Evolutionary conservation across 1,139 yeast species (phyloP).

Genomic region (Yamadazyma dushanensis): DNA sequence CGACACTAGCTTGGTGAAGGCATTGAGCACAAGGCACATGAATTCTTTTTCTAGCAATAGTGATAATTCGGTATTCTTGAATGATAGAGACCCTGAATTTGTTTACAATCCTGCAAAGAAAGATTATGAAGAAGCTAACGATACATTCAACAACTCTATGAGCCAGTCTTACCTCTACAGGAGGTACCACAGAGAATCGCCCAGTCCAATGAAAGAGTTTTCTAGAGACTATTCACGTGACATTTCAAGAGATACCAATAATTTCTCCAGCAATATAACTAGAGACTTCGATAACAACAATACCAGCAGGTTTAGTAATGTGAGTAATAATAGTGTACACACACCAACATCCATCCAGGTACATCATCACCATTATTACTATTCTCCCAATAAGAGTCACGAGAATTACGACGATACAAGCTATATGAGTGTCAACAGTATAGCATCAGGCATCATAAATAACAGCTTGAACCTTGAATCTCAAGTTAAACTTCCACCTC

Average conservation of each 20-base stretch:
- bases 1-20: conserved; percentile 19
- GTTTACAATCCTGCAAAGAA: conserved; percentile 22
- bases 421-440: conserved; percentile 10
- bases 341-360: conserved; percentile 16
- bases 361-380: conserved; percentile 20
- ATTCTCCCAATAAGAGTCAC: conserved; percentile 13
- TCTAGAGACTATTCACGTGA: neutral
- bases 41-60: conserved; percentile 24
- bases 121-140: conserved; percentile 19
- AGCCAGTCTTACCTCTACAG: conserved; percentile 19
- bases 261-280: neutral
- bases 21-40: conserved; percentile 16
- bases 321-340: neutral
- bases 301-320: conserved; percentile 1
- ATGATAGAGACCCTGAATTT: conserved; percentile 19
- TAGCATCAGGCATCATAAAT: conserved; percentile 3
- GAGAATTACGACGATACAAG: conserved; percentile 7
- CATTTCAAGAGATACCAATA: neutral
- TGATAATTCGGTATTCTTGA: conserved; percentile 19
- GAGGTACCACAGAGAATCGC: conserved; percentile 11
- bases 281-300: neutral
- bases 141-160: conserved; percentile 15
- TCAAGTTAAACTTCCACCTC: conserved; percentile 39
- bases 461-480: conserved; percentile 1
- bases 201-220: conserved; percentile 21